Base-by-base conservation (phyloP, 1,284 basidiomycete species). In the Irpex lacteus region DNA sequence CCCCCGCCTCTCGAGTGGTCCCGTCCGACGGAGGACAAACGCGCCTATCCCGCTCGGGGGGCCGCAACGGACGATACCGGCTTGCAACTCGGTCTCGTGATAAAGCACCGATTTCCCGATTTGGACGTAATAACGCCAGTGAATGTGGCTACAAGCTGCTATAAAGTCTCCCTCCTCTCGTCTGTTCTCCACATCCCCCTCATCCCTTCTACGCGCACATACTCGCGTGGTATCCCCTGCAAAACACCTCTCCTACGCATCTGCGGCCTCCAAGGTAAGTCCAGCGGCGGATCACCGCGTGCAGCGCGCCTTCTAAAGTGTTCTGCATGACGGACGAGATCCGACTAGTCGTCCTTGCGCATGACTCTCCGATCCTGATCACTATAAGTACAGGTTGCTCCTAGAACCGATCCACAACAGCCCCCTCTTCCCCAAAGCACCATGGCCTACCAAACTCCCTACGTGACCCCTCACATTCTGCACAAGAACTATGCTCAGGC, bases 391-490 rank as follows among this genome's bases (percentile, higher is more conserved):
- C 56, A 67, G 66, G 36, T 44, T 26, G 34, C 60, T n/a, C 18
- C 57, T 60, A 40, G 36, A 37, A 56, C 18, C 53, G 50, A 18
- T 8, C 52, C 6, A 13, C 37, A 21, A 37, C 52, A 32, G 9
- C 56, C 59, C 18, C n/a, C 53, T 21, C 58, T 53, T 47, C 60
- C 19, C 26, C 32, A 54, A 11, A 47, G 47, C 69, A 68, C 61
- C 66, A 89, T 88, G 86, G 83, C 84, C 68, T 81, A 82, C 72
- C 77, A 83, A 64, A 91, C 91, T 5, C 91, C 91, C 71, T 92
- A 92, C 75, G 89, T 92, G 62, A 92, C 91, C 67, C 91, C 91
- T 50, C 90, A 91, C 77, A 92, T 92, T 77, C 87, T 91, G 71
- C 91, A 92, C 82, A 90, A 88, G 75, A 78, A 89, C 78, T 92